Evolutionary conservation across 169 alveolate genomes (phyloP), one percentile per base, ranked within the genome.

Genomic region (Cardiosporidium cionae): DNA sequence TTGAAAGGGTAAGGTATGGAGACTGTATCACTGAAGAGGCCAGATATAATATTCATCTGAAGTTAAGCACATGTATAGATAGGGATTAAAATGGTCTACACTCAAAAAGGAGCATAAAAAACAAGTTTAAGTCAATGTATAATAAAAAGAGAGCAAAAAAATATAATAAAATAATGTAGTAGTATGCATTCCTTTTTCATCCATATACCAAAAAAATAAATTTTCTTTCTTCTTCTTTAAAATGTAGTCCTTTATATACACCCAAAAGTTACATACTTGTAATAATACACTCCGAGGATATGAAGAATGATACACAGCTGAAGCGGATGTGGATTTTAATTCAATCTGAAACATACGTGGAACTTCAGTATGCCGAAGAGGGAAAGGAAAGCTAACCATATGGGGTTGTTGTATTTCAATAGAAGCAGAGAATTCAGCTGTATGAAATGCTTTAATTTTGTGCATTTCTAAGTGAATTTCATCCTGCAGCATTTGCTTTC

Each of bases 1-100:
- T 89, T 89, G 75, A 82, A 86, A 33, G 87, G 80, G 72, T 86
- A 89, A 3, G 94, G 94, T 54, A 89, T 65, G 54, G 85, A 83
- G 9, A 85, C 81, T 23, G 84, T 86, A 54, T 84, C 88, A 31
- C 89, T 86, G 67, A 89, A 89, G 36, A 82, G 75, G 22, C 94
- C 94, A 7, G 87, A 82, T 23, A 88, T 82, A 16, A 89, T 85
- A 68, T 85, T 83, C 22, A 86, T 84, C 64, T 89, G 91, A n/a
- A n/a, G n/a, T n/a, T n/a, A n/a, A n/a, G n/a, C n/a, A n/a, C n/a
- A n/a, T n/a, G n/a, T n/a, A n/a, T n/a, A n/a, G n/a, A n/a, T n/a
- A n/a, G n/a, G n/a, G n/a, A n/a, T n/a, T n/a, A n/a, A n/a, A n/a
- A n/a, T n/a, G n/a, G n/a, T n/a, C n/a, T n/a, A n/a, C n/a, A n/a